A percentile compares a stretch with the other conserved stretches of the same genome.
Evolutionary conservation across 805 yeast species (phyloP).

Genomic region (Ogataea salicorniae): DNA sequence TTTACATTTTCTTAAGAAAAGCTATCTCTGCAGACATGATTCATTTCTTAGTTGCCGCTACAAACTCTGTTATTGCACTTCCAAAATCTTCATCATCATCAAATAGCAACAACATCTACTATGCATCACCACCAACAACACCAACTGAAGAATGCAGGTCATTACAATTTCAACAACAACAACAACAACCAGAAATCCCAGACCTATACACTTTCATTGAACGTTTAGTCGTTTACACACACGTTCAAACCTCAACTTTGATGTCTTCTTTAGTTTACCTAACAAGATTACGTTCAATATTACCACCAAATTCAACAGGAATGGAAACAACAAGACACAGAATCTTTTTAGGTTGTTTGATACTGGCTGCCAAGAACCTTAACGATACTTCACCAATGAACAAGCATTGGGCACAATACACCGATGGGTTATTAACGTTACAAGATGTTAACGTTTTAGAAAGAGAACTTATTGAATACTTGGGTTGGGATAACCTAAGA

Average conservation of each 20-base stretch:
- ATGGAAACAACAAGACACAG: conserved; percentile 92
- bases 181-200: conserved; percentile 39
- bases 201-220: conserved; percentile 63
- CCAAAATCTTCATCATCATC: conserved; percentile 17
- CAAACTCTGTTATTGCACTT: conserved; percentile 50
- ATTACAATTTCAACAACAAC: conserved; percentile 17
- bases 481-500: conserved; percentile 75
- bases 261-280: conserved; percentile 89
- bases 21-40: conserved; percentile 58
- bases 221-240: conserved; percentile 68
- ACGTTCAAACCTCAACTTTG: conserved; percentile 90
- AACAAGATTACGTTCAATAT: conserved; percentile 64
- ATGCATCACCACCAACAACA: conserved; percentile 37
- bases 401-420: conserved; percentile 93
- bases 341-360: conserved; percentile 82
- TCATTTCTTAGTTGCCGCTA: conserved; percentile 51
- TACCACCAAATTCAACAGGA: conserved; percentile 87
- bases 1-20: conserved; percentile 47
- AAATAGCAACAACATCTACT: conserved; percentile 1
- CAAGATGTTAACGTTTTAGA: conserved; percentile 88
- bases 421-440: conserved; percentile 73
- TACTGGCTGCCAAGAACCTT: conserved; percentile 85
- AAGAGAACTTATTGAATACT: conserved; percentile 73
- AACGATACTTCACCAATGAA: conserved; percentile 94
- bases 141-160: conserved; percentile 23